A percentile compares a stretch with the other conserved stretches of the same genome.
phyloP scores from a whole-genome alignment of 306 rosid species.

The Prunus kanzakura region DNA sequence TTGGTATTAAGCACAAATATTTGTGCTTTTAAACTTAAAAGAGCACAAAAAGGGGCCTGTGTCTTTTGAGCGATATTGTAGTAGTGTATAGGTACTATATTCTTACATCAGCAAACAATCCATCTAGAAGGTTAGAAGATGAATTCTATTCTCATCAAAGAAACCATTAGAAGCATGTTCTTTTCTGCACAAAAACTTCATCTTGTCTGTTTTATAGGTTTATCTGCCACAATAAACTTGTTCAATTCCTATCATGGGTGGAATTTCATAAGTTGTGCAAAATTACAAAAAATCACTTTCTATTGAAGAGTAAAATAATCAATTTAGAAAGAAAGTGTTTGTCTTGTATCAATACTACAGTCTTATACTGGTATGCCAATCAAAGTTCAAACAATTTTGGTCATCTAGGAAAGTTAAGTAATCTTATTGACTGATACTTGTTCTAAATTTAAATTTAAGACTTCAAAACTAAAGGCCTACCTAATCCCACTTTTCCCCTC shows the following conservation, averaged over 20 bases:
- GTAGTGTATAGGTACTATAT: constrained; percentile 2
- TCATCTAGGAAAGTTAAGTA: background rate
- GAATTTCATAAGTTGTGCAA: constrained; percentile 4
- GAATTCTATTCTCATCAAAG: constrained; percentile 69
- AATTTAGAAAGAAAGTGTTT: background rate
- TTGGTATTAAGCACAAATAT: too few relatives aligned
- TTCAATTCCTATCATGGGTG: background rate
- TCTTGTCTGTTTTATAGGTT: constrained; percentile 57
- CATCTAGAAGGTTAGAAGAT: constrained; percentile 73
- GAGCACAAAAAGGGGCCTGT: too few relatives aligned
- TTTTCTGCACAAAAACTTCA: constrained; percentile 61
- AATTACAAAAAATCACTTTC: background rate
- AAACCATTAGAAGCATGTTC: constrained; percentile 62
- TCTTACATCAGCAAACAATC: constrained; percentile 56
- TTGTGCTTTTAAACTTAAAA: too few relatives aligned
- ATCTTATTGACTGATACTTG: background rate
- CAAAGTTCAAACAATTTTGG: constrained; percentile 4
- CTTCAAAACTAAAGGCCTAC: background rate
- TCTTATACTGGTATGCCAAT: background rate
- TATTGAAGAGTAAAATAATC: background rate
- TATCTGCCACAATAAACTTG: constrained; percentile 84
- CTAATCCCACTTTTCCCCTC: background rate
- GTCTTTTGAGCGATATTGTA: too few relatives aligned
- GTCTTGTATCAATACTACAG: background rate
- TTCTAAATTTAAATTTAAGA: background rate